phyloP scores from a whole-genome alignment of 2,329 filamentous ascomycete species.

The Ramichloridium luteum region DNA sequence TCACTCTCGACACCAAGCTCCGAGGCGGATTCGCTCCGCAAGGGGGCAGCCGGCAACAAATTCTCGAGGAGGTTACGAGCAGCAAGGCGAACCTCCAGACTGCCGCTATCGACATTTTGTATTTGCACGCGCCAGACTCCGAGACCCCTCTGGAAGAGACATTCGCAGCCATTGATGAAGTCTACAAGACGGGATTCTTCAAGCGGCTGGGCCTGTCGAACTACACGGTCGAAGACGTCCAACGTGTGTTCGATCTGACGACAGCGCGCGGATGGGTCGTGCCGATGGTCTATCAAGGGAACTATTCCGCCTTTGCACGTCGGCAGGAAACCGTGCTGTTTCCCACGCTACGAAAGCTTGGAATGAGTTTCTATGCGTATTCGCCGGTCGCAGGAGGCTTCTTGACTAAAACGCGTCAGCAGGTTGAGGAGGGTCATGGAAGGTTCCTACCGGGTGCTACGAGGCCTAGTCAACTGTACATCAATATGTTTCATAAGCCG shows the following conservation, averaged over 20 bases:
- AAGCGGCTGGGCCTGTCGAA: conserved; percentile 36
- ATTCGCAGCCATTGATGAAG: conserved; percentile 22
- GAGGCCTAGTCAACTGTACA: conserved; percentile 1
- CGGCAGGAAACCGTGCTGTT: conserved; percentile 23
- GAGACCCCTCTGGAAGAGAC: conserved; percentile 23
- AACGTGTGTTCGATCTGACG: conserved; percentile 27
- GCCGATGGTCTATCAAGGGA: conserved; percentile 36
- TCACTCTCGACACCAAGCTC: conserved; percentile 37
- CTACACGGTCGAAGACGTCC: conserved; percentile 28
- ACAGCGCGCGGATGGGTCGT: conserved; percentile 29
- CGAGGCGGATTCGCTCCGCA: conserved; percentile 29
- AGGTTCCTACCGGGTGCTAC: conserved; percentile 2
- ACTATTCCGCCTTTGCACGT: conserved; percentile 30
- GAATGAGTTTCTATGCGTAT: conserved; percentile 4
- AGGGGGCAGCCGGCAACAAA: conserved; percentile 23
- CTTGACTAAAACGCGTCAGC: conserved; percentile 3
- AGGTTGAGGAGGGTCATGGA: neutral
- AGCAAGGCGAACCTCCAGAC: conserved; percentile 19
- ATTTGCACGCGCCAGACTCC: conserved; percentile 23
- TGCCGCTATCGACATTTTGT: conserved; percentile 20
- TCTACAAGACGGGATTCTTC: conserved; percentile 28
- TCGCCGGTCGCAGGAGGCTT: conserved; percentile 6
- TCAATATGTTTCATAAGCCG: conserved; percentile 2
- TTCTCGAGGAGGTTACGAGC: conserved; percentile 25
- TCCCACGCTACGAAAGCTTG: conserved; percentile 3